phyloP scores from a whole-genome alignment of 169 alveolate genomes.

The Cryptosporidium sp. region DNA sequence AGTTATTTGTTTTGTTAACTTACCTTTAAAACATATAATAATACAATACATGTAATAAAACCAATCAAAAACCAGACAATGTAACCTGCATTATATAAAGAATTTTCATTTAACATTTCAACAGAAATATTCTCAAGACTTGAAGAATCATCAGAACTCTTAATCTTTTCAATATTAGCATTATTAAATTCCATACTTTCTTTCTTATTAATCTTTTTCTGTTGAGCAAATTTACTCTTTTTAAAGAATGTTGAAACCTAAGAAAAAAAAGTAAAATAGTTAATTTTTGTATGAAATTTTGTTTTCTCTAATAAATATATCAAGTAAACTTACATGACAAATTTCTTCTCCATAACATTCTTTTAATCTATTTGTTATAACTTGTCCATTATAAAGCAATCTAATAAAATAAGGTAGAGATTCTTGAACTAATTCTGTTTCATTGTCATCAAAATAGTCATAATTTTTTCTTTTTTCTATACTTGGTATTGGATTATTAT shows the following conservation, averaged over 20 bases:
- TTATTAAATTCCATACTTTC: not conserved
- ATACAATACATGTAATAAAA: slow-evolving; percentile 31
- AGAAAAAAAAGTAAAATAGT: not conserved
- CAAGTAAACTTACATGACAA: slow-evolving; percentile 61
- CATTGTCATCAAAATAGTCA: not conserved
- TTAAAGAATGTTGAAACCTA: slow-evolving; percentile 51
- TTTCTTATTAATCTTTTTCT: slow-evolving; percentile 9
- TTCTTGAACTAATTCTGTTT: not conserved
- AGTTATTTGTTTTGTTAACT: not conserved
- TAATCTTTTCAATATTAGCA: not conserved
- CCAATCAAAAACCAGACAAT: slow-evolving; percentile 65
- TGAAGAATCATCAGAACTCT: not conserved
- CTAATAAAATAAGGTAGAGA: slow-evolving; percentile 43
- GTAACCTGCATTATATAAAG: slow-evolving; percentile 8
- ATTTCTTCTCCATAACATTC: slow-evolving; percentile 21
- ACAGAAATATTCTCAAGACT: slow-evolving; percentile 9
- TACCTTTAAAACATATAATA: slow-evolving; percentile 56
- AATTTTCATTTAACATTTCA: slow-evolving; percentile 21
- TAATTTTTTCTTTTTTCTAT: not conserved
- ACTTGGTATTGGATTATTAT: not conserved
- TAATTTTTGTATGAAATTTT: not conserved
- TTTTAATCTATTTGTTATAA: slow-evolving; percentile 24
- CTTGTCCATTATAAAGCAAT: slow-evolving; percentile 53
- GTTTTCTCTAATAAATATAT: not conserved
- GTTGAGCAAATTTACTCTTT: slow-evolving; percentile 44